Base-by-base conservation (phyloP, 2,329 filamentous ascomycete genomes). In the Onygena corvina region DNA sequence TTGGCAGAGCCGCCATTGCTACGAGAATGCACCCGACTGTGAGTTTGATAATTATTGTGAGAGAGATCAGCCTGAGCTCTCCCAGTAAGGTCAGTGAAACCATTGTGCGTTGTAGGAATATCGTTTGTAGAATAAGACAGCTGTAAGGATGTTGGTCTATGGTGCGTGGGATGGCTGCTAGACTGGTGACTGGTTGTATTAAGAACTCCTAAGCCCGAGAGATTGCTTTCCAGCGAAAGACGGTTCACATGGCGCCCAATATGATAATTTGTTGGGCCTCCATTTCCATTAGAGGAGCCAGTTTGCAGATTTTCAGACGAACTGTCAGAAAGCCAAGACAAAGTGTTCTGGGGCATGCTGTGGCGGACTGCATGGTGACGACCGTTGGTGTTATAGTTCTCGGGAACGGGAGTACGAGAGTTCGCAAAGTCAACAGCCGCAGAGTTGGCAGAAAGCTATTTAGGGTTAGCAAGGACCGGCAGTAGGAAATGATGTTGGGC, bases 111-210 rank as follows among this genome's bases (percentile, higher is more conserved):
- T 5, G 88, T 93, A 3, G 88, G 85, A 16, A 95, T 75, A 60
- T 96, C 89, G 65, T 84, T 92, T 48, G 86, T 81, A 7, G 92
- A 95, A 70, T 86, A 95, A 0, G 90, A 95, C 38, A 84, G 82
- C 67, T 89, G 85, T 51, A 94, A 51, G 7, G 66, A 63, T 3
- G 58, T 59, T 14, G 69, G 69, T 18, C 69, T 66, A 56, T 56
- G 76, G 21, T 68, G 64, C 12, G 76, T 66, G 2, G 77, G 61
- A 27, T 58, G 56, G 27, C 64, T 55, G 49, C 59, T 55, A 40
- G 54, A 49, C 47, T 56, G 50, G 18, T 55, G 42, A 16, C 59
- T 58, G 11, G 40, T 16, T 18, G 51, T 40, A n/a, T 14, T 49
- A 7, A 48, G 30, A 23, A 21, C 29, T 21, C 40, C 30, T 5